phyloP scores from a whole-genome alignment of 2,329 filamentous ascomycete species.

The Magnaporthales sp. region DNA sequence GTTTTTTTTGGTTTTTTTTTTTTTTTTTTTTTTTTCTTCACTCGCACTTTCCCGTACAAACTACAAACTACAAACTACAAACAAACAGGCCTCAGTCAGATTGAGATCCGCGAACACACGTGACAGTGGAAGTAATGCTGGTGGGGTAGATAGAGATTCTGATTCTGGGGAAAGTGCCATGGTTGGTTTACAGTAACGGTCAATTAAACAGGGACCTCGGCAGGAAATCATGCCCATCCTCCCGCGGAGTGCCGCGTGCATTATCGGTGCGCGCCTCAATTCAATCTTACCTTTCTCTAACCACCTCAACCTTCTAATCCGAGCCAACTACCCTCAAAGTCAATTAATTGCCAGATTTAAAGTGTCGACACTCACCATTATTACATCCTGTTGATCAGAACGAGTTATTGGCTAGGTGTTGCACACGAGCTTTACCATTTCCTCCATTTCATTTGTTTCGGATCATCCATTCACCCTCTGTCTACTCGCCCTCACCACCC shows the following conservation, averaged over 20 bases:
- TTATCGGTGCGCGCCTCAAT: background rate
- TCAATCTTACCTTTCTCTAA: background rate
- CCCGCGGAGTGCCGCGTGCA: background rate
- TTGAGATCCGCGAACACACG: background rate
- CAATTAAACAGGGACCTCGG: background rate
- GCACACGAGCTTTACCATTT: background rate
- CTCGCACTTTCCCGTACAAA: too few species aligned
- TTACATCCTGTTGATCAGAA: background rate
- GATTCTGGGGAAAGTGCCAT: background rate
- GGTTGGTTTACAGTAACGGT: background rate
- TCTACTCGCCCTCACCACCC: background rate
- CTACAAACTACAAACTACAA: too few species aligned
- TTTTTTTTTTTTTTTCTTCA: too few species aligned
- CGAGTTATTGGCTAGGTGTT: background rate
- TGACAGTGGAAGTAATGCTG: background rate
- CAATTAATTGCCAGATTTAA: background rate
- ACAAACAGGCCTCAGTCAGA: background rate
- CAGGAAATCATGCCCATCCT: background rate
- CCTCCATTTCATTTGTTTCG: background rate
- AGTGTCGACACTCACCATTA: background rate
- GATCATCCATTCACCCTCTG: background rate
- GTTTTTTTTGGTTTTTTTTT: too few species aligned
- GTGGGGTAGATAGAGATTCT: background rate
- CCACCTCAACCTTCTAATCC: too few species aligned
- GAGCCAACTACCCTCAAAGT: background rate